Conservation (phyloP, 176 grass and related monocot genomes). For the Melocanna baccifera region DNA sequence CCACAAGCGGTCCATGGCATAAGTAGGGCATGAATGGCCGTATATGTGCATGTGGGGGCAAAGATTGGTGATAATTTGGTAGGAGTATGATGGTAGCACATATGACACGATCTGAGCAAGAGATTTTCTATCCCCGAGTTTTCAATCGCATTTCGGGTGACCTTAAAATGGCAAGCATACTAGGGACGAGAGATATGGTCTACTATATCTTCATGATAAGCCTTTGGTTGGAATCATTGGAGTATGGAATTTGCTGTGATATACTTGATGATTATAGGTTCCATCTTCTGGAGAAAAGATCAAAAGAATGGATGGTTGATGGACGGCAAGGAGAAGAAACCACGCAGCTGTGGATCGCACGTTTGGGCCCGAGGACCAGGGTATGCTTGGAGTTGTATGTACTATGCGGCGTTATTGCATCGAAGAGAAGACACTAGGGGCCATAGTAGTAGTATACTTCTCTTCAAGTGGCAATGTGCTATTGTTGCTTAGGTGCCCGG, state of each 20-base stretch:
- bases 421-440: background rate
- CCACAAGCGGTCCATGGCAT: constrained; percentile 11
- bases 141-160: background rate
- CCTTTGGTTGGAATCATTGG: background rate
- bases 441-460: background rate
- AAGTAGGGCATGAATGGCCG: background rate
- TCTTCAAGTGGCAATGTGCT: background rate
- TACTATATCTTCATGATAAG: background rate
- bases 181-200: background rate
- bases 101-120: background rate
- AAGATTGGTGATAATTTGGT: background rate
- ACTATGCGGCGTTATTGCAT: background rate
- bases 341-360: constrained; percentile 1
- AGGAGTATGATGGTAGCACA: background rate
- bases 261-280: background rate
- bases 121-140: background rate
- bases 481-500: background rate
- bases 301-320: background rate
- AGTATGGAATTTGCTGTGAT: background rate
- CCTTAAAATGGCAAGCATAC: constrained; percentile 18
- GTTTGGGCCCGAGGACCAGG: background rate
- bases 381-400: background rate
- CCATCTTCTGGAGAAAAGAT: background rate
- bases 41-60: background rate
- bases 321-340: background rate